Percentiles rank a stretch among this genome's conserved stretches.
phyloP scores from a whole-genome alignment of 257 asterid species.

The Ilex aquifolium region DNA sequence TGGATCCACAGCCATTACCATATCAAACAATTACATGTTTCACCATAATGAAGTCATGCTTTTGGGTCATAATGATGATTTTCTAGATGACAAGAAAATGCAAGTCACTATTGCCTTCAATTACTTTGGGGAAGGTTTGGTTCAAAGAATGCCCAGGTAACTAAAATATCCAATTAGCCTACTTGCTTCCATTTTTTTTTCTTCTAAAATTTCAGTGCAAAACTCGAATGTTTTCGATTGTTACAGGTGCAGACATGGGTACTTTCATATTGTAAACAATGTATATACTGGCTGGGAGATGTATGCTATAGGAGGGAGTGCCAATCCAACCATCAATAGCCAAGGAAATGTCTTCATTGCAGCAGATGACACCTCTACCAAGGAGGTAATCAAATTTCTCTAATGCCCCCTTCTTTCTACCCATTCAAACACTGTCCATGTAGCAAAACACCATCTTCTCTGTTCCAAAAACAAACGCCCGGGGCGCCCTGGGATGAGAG shows the following conservation, averaged over 20 bases:
- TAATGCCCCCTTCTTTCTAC: no score
- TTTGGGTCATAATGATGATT: conserved; percentile 65
- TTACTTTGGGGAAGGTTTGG: conserved; percentile 62
- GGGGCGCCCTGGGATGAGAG: no score
- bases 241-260: conserved; percentile 66
- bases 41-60: conserved; percentile 70
- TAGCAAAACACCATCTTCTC: no score
- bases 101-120: conserved; percentile 71
- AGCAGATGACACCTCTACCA: conserved; percentile 22
- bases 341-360: conserved; percentile 76
- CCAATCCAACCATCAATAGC: conserved; percentile 70
- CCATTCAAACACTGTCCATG: no score
- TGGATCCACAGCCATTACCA: conserved; percentile 53
- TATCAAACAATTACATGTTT: conserved; percentile 65
- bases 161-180: not conserved
- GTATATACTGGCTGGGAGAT: conserved; percentile 72
- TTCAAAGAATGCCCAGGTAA: conserved; percentile 74
- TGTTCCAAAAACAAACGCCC: no score
- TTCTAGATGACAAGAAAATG: conserved; percentile 43
- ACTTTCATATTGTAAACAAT: conserved; percentile 68
- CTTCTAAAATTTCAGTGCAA: not conserved
- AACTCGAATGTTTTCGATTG: not conserved
- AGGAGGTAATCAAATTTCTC: conserved; percentile 32
- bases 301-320: conserved; percentile 87
- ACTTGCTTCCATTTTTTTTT: not conserved